Evolutionary conservation across 176 grass and related monocot species (phyloP).

Genomic region (Saccharum officinarum): DNA sequence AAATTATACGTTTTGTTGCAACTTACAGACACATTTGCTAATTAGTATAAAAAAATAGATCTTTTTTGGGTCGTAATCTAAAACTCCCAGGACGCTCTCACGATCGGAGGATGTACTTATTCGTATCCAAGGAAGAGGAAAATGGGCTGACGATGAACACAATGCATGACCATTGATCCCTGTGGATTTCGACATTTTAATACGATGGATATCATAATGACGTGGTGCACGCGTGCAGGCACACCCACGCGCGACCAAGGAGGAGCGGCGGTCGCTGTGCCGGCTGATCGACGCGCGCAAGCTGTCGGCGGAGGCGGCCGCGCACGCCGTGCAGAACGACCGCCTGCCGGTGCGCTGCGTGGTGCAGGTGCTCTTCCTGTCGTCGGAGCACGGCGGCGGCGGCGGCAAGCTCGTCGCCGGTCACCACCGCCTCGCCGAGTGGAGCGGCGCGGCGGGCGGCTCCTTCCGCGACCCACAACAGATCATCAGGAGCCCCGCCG

Average conservation of each 20-base stretch:
- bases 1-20: too few species aligned
- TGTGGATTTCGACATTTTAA: too few species aligned
- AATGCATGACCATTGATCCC: too few species aligned
- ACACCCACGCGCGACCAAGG: constrained; percentile 70
- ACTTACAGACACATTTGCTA: too few species aligned
- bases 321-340: constrained; percentile 91
- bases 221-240: constrained; percentile 32
- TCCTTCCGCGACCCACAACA: constrained; percentile 58
- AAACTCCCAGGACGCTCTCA: too few species aligned
- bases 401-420: constrained; percentile 35
- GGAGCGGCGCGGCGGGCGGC: constrained; percentile 21
- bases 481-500: constrained; percentile 44
- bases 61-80: too few species aligned
- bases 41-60: too few species aligned
- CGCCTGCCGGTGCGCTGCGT: constrained; percentile 82
- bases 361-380: constrained; percentile 74
- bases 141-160: too few species aligned
- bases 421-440: constrained; percentile 49
- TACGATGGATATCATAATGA: too few species aligned
- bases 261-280: constrained; percentile 76
- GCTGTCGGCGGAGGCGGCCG: constrained; percentile 81
- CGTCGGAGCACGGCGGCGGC: constrained; percentile 53
- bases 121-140: too few species aligned
- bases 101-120: too few species aligned
- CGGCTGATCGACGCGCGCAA: constrained; percentile 83